phyloP scores from a whole-genome alignment of 768 basidiomycete species.

The Boletales sp. region DNA sequence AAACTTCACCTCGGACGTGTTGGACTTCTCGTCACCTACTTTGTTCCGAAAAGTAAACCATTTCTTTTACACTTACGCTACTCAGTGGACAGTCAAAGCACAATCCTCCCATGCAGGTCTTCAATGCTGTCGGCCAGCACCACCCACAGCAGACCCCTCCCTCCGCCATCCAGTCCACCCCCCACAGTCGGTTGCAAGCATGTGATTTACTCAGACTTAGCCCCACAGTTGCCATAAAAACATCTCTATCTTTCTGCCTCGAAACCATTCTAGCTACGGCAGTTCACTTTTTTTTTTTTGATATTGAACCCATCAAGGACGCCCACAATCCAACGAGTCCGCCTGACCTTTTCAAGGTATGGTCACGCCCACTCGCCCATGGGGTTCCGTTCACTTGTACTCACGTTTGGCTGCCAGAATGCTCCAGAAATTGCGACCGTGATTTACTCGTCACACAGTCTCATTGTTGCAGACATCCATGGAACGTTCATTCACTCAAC shows the following conservation, averaged over 20 bases:
- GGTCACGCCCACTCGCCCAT: not conserved
- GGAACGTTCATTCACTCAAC: conserved; percentile 76
- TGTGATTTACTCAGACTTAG: conserved; percentile 3
- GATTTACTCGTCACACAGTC: conserved; percentile 57
- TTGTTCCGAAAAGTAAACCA: no score
- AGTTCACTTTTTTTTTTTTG: conserved; percentile 88
- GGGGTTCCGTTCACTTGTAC: not conserved
- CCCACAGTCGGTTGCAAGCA: no score
- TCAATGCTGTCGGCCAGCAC: no score
- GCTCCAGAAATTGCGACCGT: conserved; percentile 74
- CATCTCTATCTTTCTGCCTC: not conserved
- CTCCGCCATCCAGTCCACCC: no score
- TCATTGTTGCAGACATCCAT: conserved; percentile 82
- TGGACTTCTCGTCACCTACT: no score
- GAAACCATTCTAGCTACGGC: conserved; percentile 59
- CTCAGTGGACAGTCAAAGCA: no score
- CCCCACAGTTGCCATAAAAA: conserved; percentile 20
- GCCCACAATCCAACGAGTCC: conserved; percentile 68
- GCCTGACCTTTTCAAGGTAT: conserved; percentile 78
- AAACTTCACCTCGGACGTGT: no score
- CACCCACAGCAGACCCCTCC: no score
- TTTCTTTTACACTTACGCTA: no score
- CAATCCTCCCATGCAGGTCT: no score
- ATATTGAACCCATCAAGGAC: conserved; percentile 72
- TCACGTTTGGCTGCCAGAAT: conserved; percentile 34